phyloP scores from a whole-genome alignment of 2,329 filamentous ascomycete genomes.

The Epichloe sibirici region DNA sequence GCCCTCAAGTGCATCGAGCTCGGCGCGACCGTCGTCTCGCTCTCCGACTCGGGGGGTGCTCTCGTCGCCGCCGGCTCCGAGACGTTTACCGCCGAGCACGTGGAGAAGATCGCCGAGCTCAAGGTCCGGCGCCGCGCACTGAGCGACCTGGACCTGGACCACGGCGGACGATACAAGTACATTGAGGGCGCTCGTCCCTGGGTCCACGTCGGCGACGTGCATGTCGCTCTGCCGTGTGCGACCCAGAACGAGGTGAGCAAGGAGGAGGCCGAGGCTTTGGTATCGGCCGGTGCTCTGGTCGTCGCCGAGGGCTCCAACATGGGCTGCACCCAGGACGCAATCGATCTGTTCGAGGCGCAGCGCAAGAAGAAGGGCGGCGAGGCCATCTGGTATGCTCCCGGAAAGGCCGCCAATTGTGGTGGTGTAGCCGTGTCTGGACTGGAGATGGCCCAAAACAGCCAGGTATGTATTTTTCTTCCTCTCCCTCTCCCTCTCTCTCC shows the following conservation, averaged over 20 bases:
- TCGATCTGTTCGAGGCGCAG: slow-evolving; percentile 78
- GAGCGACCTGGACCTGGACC: slow-evolving; percentile 56
- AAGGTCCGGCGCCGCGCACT: slow-evolving; percentile 82
- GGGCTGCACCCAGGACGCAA: slow-evolving; percentile 93
- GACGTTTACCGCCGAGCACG: slow-evolving; percentile 63
- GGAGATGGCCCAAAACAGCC: slow-evolving; percentile 98
- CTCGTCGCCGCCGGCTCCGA: slow-evolving; percentile 61
- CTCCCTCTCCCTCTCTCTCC: neutral
- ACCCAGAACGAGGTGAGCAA: slow-evolving; percentile 96
- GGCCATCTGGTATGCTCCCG: slow-evolving; percentile 90
- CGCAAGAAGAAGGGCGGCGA: slow-evolving; percentile 54
- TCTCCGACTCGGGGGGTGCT: slow-evolving; percentile 83
- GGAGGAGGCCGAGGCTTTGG: slow-evolving; percentile 76
- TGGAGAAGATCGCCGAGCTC: slow-evolving; percentile 67
- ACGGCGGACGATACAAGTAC: slow-evolving; percentile 65
- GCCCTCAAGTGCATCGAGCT: slow-evolving; percentile 95
- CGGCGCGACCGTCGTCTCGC: slow-evolving; percentile 79
- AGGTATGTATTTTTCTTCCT: slow-evolving; percentile 11
- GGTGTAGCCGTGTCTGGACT: slow-evolving; percentile 95
- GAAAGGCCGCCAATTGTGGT: slow-evolving; percentile 94
- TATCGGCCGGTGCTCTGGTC: slow-evolving; percentile 65
- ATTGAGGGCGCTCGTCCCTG: slow-evolving; percentile 80
- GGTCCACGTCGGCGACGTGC: slow-evolving; percentile 79
- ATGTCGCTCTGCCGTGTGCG: slow-evolving; percentile 82
- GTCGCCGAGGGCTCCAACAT: slow-evolving; percentile 98